phyloP scores from a whole-genome alignment of 2,329 filamentous ascomycete species.

The Claviceps citrina region DNA sequence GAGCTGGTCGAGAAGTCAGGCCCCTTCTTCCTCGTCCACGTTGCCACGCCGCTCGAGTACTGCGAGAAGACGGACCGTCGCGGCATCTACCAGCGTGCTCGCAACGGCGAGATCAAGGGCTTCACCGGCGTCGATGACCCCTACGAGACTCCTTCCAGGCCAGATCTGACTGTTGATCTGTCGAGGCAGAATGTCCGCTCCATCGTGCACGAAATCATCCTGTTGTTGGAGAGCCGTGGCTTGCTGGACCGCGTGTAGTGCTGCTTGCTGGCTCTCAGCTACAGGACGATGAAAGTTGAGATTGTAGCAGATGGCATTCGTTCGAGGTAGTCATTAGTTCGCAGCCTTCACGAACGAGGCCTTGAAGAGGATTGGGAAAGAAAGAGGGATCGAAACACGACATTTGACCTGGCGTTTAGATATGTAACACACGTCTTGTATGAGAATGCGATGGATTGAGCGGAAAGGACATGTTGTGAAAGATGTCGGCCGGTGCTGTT shows the following conservation, averaged over 20 bases:
- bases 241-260: constrained; percentile 58
- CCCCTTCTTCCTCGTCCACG: constrained; percentile 88
- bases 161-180: constrained; percentile 70
- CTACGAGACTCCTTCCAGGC: constrained; percentile 71
- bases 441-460: too few species aligned
- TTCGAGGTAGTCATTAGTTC: too few species aligned
- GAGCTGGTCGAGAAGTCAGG: constrained; percentile 79
- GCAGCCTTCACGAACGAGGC: too few species aligned
- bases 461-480: too few species aligned
- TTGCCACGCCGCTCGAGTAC: constrained; percentile 81
- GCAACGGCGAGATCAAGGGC: constrained; percentile 83
- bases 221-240: constrained; percentile 79
- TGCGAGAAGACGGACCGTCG: constrained; percentile 90
- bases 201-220: constrained; percentile 90
- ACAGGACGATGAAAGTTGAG: too few species aligned
- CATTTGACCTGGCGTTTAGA: too few species aligned
- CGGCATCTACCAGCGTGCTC: constrained; percentile 73
- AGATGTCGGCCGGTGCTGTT: too few species aligned
- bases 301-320: too few species aligned
- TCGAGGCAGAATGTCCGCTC: constrained; percentile 80
- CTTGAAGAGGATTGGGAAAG: too few species aligned
- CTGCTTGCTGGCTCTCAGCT: too few species aligned
- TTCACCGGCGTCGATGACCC: constrained; percentile 98
- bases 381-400: too few species aligned
- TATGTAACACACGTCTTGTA: too few species aligned